phyloP scores from a whole-genome alignment of 352 stramenopile species.

The Phytophthora sp. region DNA sequence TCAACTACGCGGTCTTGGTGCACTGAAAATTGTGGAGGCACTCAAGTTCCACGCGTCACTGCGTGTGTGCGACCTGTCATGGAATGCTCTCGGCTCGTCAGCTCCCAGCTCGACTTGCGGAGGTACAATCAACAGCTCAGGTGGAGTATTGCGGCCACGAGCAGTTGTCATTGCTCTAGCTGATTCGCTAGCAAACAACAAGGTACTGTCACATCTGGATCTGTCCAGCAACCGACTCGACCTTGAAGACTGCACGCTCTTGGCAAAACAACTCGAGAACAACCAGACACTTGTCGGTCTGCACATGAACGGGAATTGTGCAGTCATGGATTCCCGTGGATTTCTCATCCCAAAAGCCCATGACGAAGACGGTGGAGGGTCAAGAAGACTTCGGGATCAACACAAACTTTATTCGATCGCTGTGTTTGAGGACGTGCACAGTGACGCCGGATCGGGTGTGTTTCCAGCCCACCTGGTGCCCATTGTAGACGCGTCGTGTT shows the following conservation, averaged over 20 bases:
- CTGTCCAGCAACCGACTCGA: constrained; percentile 79
- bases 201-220: constrained; percentile 71
- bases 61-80: constrained; percentile 75
- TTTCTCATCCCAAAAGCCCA: constrained; percentile 67
- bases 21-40: constrained; percentile 74
- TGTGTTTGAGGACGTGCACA: constrained; percentile 74
- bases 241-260: constrained; percentile 58
- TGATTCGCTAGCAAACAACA: constrained; percentile 79
- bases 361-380: constrained; percentile 30
- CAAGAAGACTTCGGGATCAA: constrained; percentile 57
- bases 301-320: constrained; percentile 82
- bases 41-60: constrained; percentile 79
- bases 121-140: not conserved
- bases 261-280: constrained; percentile 65
- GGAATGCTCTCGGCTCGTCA: constrained; percentile 71
- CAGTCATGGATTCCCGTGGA: constrained; percentile 63
- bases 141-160: constrained; percentile 38
- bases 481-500: constrained; percentile 76
- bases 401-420: constrained; percentile 83
- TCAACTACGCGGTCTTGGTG: constrained; percentile 68
- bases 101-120: constrained; percentile 13
- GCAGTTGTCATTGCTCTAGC: constrained; percentile 61
- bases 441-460: constrained; percentile 53
- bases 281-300: constrained; percentile 81
- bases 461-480: constrained; percentile 56